These are phyloP conservation scores for Gossypium raimondii DNA, from an alignment of 345 rosid species.

Conservation along the genomic window DNA sequence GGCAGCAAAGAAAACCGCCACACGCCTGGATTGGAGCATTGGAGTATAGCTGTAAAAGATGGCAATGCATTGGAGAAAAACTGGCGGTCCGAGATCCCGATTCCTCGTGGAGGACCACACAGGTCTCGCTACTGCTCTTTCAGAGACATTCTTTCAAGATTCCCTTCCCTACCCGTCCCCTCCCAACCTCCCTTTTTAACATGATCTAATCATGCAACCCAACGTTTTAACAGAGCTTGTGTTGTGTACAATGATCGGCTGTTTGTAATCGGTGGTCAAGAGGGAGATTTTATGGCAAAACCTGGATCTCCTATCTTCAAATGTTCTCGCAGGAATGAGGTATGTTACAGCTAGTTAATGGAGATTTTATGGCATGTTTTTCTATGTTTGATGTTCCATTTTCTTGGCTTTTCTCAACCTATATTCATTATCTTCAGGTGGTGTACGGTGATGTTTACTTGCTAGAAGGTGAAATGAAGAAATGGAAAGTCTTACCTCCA, in stretches of 20 bases:
- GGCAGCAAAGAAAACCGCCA: conserved; percentile 87
- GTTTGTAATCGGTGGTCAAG: conserved; percentile 77
- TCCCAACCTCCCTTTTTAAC: not conserved
- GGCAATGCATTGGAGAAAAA: conserved; percentile 60
- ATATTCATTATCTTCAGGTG: conserved; percentile 21
- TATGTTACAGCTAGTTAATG: conserved; percentile 13
- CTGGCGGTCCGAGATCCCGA: conserved; percentile 62
- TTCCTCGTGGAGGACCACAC: conserved; percentile 94
- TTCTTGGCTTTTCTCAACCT: not conserved
- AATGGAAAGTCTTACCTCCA: conserved; percentile 58
- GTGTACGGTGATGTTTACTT: conserved; percentile 75
- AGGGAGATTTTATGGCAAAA: conserved; percentile 88
- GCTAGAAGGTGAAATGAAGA: conserved; percentile 59
- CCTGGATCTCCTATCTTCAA: conserved; percentile 83
- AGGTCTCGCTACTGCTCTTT: conserved; percentile 36
- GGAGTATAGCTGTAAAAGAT: conserved; percentile 79
- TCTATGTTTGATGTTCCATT: not conserved
- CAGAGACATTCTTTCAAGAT: no score
- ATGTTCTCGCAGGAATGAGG: conserved; percentile 84
- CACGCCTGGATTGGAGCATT: conserved; percentile 67
- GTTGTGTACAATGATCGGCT: conserved; percentile 46
- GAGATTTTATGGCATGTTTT: not conserved
- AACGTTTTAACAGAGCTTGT: conserved; percentile 46
- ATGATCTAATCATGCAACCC: not conserved
- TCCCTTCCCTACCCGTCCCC: not conserved